Base-by-base conservation (phyloP, 495 filamentous ascomycete species). In the Neurospora pannonica region DNA sequence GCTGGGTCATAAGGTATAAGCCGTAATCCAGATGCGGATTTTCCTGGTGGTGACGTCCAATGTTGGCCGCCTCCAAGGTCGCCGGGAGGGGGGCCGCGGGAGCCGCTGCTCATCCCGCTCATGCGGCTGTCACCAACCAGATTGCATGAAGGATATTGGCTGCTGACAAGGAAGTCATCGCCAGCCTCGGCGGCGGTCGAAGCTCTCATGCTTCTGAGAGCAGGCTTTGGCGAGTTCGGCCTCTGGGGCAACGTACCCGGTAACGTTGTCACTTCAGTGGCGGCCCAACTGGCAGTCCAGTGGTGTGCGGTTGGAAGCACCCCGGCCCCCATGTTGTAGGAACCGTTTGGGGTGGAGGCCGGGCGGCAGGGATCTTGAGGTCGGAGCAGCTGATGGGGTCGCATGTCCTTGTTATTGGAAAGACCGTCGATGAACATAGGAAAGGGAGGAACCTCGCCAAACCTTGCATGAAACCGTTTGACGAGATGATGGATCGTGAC, bases 381-480 rank as follows among this genome's bases (percentile, higher is more conserved):
- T 13, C 3, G 38, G 38, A 13, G 38, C 38, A 4, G 38, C 38
- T 38, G 38, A 37, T 37, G 36, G 36, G 89, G 87, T 67, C 86
- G 85, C 88, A 94, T 91, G 43, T 88, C 85, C 72, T 88, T 84
- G 75, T 90, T 86, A 73, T 89, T 90, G 31, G 87, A 89, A 62
- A 94, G 82, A 17, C 90, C 90, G 72, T 92, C 89, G 40, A 89
- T 85, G 74, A 94, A 91, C 81, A 92, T 84, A 72, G 86, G 73
- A 39, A 94, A 76, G 34, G 83, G 82, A 0, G 89, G 89, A 43
- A 85, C 85, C 40, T 88, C 86, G 17, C 83, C 78, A 77, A 91
- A 93, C 38, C 81, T 83, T 19, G 81, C 78, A 19, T 83, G 81
- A 76, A 89, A 92, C 70, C 86, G 86, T 71, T 84, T 79, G 73